These are phyloP conservation scores for Lepraria neglecta DNA, from an alignment of 495 filamentous ascomycete species.

Conservation along the genomic window DNA sequence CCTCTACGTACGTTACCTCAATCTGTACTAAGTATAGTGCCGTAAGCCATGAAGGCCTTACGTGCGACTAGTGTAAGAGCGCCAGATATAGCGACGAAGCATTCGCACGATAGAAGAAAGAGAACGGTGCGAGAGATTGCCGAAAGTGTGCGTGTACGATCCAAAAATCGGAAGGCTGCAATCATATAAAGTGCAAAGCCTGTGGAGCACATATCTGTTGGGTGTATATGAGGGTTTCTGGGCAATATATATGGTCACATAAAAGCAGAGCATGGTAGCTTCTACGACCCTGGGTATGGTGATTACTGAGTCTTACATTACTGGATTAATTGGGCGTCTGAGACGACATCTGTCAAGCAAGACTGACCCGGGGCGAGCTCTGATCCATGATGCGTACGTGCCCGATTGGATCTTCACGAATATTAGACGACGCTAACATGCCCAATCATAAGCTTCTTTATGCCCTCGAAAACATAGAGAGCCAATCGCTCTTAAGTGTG, in stretches of 20 bases:
- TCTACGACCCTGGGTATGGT: too few relatives aligned
- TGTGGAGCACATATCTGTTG: slow-evolving; percentile 35
- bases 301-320: too few relatives aligned
- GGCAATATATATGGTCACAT: slow-evolving; percentile 30
- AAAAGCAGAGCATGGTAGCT: not conserved
- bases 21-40: slow-evolving; percentile 34
- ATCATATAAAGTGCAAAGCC: slow-evolving; percentile 31
- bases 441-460: too few relatives aligned
- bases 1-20: slow-evolving; percentile 32
- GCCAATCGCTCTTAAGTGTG: too few relatives aligned
- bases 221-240: slow-evolving; percentile 32
- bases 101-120: slow-evolving; percentile 21
- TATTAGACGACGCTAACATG: too few relatives aligned
- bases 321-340: too few relatives aligned
- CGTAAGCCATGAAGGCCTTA: slow-evolving; percentile 33
- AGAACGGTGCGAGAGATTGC: slow-evolving; percentile 29
- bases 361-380: too few relatives aligned
- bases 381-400: too few relatives aligned
- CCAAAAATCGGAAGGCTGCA: slow-evolving; percentile 33
- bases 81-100: slow-evolving; percentile 18
- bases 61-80: slow-evolving; percentile 31
- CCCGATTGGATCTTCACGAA: too few relatives aligned
- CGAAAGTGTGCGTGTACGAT: slow-evolving; percentile 30
- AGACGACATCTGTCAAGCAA: too few relatives aligned
- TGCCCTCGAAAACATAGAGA: too few relatives aligned